Evolutionary conservation across 2,329 filamentous ascomycete species (phyloP).

Genomic region (Zymoseptoria passerinii): DNA sequence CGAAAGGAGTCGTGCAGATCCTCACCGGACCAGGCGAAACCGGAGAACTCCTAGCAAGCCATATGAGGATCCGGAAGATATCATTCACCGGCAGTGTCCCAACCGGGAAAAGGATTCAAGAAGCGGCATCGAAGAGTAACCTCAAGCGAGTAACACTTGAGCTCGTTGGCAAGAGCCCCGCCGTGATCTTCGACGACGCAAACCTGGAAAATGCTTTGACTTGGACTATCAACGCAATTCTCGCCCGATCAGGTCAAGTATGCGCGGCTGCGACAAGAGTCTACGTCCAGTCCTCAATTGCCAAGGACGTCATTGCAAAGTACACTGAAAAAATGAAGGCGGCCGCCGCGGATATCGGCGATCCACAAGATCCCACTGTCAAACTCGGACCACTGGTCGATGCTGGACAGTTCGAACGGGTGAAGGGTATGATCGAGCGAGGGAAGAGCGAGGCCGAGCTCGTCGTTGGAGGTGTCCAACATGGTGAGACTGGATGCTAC

Average conservation of each 20-base stretch:
- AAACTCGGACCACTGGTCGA: constrained; percentile 51
- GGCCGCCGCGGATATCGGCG: constrained; percentile 25
- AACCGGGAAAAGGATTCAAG: constrained; percentile 54
- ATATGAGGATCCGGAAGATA: constrained; percentile 53
- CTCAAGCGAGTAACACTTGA: constrained; percentile 55
- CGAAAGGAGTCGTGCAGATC: constrained; percentile 51
- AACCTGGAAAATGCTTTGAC: constrained; percentile 37
- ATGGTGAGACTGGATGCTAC: constrained; percentile 30
- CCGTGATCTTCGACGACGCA: constrained; percentile 50
- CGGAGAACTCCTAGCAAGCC: constrained; percentile 49
- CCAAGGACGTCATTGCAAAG: constrained; percentile 31
- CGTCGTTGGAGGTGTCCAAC: constrained; percentile 10
- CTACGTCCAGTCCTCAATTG: constrained; percentile 49
- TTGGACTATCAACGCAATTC: constrained; percentile 37
- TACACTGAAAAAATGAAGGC: constrained; percentile 41
- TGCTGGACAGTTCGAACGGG: constrained; percentile 46
- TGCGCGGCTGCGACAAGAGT: constrained; percentile 46
- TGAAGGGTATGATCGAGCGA: constrained; percentile 26
- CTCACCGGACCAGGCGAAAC: constrained; percentile 52
- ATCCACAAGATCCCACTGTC: constrained; percentile 36
- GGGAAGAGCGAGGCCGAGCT: constrained; percentile 13
- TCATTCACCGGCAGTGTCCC: constrained; percentile 54
- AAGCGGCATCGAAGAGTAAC: constrained; percentile 43
- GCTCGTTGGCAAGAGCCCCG: constrained; percentile 53
- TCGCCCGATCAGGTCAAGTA: constrained; percentile 47